phyloP scores from a whole-genome alignment of 495 filamentous ascomycete genomes.

The Aspergillus sclerotioniger region DNA sequence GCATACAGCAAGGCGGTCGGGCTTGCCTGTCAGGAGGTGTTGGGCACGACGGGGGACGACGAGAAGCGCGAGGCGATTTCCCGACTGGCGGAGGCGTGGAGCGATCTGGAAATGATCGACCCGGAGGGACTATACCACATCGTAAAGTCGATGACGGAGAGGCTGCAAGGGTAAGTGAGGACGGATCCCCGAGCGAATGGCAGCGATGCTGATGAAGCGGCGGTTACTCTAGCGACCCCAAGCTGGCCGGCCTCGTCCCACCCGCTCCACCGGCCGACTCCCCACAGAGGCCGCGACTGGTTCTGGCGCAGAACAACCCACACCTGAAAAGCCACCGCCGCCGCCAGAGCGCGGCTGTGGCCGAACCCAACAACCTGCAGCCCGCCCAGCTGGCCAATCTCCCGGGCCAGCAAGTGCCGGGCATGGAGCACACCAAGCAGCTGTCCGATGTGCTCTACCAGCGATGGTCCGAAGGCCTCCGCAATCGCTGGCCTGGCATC shows the following conservation, averaged over 20 bases:
- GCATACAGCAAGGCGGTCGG: constrained; percentile 78
- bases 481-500: constrained; percentile 68
- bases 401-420: constrained; percentile 54
- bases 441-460: constrained; percentile 86
- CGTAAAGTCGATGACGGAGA: constrained; percentile 65
- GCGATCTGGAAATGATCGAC: constrained; percentile 77
- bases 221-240: constrained; percentile 43
- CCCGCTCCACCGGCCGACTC: constrained; percentile 40
- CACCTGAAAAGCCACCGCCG: constrained; percentile 76
- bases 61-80: constrained; percentile 79
- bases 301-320: constrained; percentile 79
- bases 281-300: constrained; percentile 59
- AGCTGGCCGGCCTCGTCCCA: constrained; percentile 49
- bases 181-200: background rate
- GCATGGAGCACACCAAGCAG: constrained; percentile 89
- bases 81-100: constrained; percentile 78
- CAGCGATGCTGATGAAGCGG: background rate
- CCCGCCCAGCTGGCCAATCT: constrained; percentile 38
- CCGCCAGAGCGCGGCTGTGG: constrained; percentile 56
- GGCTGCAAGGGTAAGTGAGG: constrained; percentile 47
- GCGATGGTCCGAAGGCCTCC: constrained; percentile 84
- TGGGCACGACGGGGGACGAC: constrained; percentile 72
- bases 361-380: constrained; percentile 33
- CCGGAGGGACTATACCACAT: constrained; percentile 89
- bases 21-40: constrained; percentile 74